Evolutionary conservation across 768 basidiomycete species (phyloP), one percentile per base, ranked within the genome.

Genomic region (Lactarius trivialis): DNA sequence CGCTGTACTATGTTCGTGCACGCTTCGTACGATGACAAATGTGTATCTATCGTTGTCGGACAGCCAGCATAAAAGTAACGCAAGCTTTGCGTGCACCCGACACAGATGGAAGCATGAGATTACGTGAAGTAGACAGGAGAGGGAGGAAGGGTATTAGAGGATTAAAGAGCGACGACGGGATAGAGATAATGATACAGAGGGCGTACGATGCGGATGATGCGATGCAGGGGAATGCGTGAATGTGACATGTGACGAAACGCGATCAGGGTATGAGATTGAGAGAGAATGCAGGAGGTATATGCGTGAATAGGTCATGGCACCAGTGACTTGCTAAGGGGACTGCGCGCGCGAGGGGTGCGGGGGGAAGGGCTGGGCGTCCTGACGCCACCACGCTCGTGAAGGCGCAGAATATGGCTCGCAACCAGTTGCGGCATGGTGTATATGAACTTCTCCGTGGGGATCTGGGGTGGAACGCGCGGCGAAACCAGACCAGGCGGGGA

Each of bases 391-490:
- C 66, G 66, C 6, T 67, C 66, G n/a, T 61, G 60, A 15, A 61
- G 57, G 57, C 64, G 64, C 55, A 67, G 36, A 14, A 59, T 58
- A 26, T 66, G 66, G 41, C 64, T 60, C 57, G 66, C 66, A 58
- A 67, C 66, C 56, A 67, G 66, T 51, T 67, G 64, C 49, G 64
- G 41, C 64, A 67, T 67, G 15, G 64, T 61, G 51, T 61, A 65
- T 19, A 65, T 48, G 34, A 54, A 56, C 48, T 61, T 58, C 49
- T 61, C 64, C 7, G 60, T 32, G 14, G 63, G 7, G 15, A 37
- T 6, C 33, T 49, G 53, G 21, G 62, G 4, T 19, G 52, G 39
- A 19, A 55, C 53, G 32, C 62, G 62, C 17, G 62, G 62, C 37
- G 62, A 63, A 32, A 63, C 58, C 4, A 63, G 62, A 30, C 62